Conservation (phyloP, 306 rosid genomes). For the Dalbergia oliveri region DNA sequence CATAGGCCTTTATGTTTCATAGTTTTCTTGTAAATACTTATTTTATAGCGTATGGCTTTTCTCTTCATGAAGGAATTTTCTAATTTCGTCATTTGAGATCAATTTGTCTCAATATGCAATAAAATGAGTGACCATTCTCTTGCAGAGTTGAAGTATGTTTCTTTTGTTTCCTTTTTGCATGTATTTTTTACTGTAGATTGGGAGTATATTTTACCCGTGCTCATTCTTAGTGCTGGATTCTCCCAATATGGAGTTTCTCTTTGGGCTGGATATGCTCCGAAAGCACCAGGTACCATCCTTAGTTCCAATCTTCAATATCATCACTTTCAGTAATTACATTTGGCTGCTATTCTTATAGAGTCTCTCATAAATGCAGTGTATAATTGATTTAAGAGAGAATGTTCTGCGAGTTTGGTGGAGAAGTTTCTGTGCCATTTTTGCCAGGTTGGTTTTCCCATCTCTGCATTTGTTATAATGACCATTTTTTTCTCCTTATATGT, state of each 20-base stretch:
- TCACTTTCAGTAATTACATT: slow-evolving; percentile 33
- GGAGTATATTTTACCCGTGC: slow-evolving; percentile 86
- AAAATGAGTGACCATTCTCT: slow-evolving; percentile 9
- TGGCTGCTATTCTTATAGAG: slow-evolving; percentile 38
- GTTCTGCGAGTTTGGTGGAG: slow-evolving; percentile 95
- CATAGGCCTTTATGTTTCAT: background rate
- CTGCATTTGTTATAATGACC: slow-evolving; percentile 3
- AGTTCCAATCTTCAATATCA: slow-evolving; percentile 6
- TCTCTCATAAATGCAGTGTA: slow-evolving; percentile 66
- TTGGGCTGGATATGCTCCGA: slow-evolving; percentile 96
- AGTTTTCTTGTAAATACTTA: slow-evolving; percentile 9
- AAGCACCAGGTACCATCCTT: slow-evolving; percentile 86
- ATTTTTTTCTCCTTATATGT: slow-evolving; percentile 19
- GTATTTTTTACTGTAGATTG: slow-evolving; percentile 64
- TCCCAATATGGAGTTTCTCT: slow-evolving; percentile 95
- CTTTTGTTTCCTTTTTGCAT: slow-evolving; percentile 6
- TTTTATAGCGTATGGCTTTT: background rate
- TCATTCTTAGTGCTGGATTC: slow-evolving; percentile 89
- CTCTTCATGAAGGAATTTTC: background rate
- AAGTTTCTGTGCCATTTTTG: slow-evolving; percentile 92
- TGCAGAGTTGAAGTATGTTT: background rate
- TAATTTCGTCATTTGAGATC: slow-evolving; percentile 30
- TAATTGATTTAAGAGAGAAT: slow-evolving; percentile 82
- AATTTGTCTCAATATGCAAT: slow-evolving; percentile 20
- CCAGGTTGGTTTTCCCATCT: slow-evolving; percentile 65